Base-by-base conservation (phyloP, 106 monocot species). In the Allium fistulosum region DNA sequence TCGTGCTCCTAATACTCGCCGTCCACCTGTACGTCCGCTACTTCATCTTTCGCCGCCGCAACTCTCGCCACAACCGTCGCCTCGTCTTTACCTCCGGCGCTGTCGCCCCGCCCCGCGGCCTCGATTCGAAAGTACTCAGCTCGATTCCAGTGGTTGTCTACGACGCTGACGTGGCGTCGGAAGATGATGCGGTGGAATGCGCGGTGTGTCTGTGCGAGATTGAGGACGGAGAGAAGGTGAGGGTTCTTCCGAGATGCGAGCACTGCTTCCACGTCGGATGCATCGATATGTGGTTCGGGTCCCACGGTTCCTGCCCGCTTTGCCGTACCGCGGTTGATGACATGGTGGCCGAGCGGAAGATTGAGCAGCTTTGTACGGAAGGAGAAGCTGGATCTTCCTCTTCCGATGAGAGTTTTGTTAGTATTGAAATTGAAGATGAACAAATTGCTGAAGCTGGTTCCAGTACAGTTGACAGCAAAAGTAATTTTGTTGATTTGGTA, bases 301-400 rank as follows among this genome's bases (percentile, higher is more conserved):
- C 72, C 2, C 72, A 72, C 53, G 18, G 55, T 47, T 62, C 72
- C 0, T 72, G 72, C 17, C 72, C 72, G n/a, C 47, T 64, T 6
- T 64, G 64, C 77, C 84, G 84, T 9, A 49, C 73, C 57, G 15
- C 69, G 10, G 76, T 80, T n/a, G 76, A 69, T 56, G 61, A 46
- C 17, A 64, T 58, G 47, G 17, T 57, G 37, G 37, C 2, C 37
- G 37, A 37, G 1, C 37, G 37, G 4, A 37, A 37, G 37, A 37
- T 37, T 37, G 37, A 37, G 37, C 37, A 37, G 37, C 37, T 37
- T 2, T 37, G 37, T 37, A 37, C 37, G 37, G 37, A 37, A 2
- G 37, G 37, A 37, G 37, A 37, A 37, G 37, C 37, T 37, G 37
- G 37, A 37, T 37, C 37, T 37, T 37, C 37, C 37, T 37, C 37